A percentile compares a stretch with the other conserved stretches of the same genome.
phyloP scores from a whole-genome alignment of 805 yeast species.

The Spathaspora gorwiae region DNA sequence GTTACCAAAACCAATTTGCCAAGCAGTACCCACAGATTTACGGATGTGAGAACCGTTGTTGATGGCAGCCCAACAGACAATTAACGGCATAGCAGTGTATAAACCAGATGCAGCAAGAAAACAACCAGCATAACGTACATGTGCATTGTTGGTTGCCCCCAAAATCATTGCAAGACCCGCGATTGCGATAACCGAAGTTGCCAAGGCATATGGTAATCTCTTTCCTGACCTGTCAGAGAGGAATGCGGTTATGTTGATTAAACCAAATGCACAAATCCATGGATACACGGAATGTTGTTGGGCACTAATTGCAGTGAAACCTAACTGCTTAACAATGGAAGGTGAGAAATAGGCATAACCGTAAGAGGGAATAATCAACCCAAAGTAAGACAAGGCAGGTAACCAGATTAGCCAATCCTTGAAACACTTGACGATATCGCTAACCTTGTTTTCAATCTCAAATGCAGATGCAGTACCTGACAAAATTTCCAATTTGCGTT shows the following conservation, averaged over 20 bases:
- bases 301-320: constrained; percentile 66
- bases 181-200: constrained; percentile 29
- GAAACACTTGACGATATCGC: constrained; percentile 46
- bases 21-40: constrained; percentile 54
- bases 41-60: constrained; percentile 62
- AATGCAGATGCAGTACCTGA: constrained; percentile 39
- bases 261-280: constrained; percentile 73
- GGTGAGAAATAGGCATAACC: constrained; percentile 75
- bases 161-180: constrained; percentile 55
- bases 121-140: constrained; percentile 55
- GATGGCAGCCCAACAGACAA: constrained; percentile 63
- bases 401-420: constrained; percentile 57
- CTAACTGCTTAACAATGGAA: constrained; percentile 56
- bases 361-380: constrained; percentile 66
- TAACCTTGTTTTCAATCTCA: constrained; percentile 42
- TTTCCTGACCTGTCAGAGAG: constrained; percentile 51
- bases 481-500: constrained; percentile 55
- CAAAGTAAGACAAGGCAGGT: constrained; percentile 60
- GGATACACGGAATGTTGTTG: constrained; percentile 83
- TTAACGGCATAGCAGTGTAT: constrained; percentile 63
- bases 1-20: constrained; percentile 68
- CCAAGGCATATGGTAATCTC: constrained; percentile 43
- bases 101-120: constrained; percentile 57
- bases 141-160: constrained; percentile 36
- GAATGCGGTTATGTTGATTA: constrained; percentile 57